Evolutionary conservation across 805 yeast genomes (phyloP).

Genomic region (Pichia cabralensis): DNA sequence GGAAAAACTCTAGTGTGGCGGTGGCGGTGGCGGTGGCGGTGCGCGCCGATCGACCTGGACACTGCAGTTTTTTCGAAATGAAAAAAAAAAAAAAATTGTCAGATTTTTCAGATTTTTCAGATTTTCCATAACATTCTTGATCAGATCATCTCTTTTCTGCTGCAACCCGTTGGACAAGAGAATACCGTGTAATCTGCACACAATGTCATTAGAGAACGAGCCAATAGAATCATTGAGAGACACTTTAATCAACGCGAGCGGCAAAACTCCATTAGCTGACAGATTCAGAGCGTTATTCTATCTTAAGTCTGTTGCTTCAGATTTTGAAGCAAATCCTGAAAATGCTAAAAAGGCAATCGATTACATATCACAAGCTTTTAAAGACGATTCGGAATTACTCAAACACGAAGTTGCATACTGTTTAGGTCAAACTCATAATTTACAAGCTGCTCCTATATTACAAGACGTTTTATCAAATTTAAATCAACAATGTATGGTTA

Average conservation of each 20-base stretch:
- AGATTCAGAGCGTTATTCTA: constrained; percentile 93
- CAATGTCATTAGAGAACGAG: constrained; percentile 21
- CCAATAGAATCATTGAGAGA: constrained; percentile 61
- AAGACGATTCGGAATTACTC: constrained; percentile 74
- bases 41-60: constrained; percentile 1
- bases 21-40: too few species aligned
- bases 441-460: constrained; percentile 65
- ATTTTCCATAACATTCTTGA: too few species aligned
- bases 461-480: constrained; percentile 57
- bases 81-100: too few species aligned
- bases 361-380: constrained; percentile 77
- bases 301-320: constrained; percentile 77
- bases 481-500: constrained; percentile 85
- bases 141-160: too few species aligned
- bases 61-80: neutral
- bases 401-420: constrained; percentile 98
- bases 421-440: constrained; percentile 87
- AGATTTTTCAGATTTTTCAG: too few species aligned
- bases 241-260: constrained; percentile 52
- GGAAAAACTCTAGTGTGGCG: too few species aligned
- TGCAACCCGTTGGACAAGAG: too few species aligned
- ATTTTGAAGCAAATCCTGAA: constrained; percentile 39
- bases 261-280: constrained; percentile 66
- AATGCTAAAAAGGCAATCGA: constrained; percentile 61
- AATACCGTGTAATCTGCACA: too few species aligned